Evolutionary conservation across 2,329 filamentous ascomycete species (phyloP).

Genomic region (Colletotrichum chlorophyti): DNA sequence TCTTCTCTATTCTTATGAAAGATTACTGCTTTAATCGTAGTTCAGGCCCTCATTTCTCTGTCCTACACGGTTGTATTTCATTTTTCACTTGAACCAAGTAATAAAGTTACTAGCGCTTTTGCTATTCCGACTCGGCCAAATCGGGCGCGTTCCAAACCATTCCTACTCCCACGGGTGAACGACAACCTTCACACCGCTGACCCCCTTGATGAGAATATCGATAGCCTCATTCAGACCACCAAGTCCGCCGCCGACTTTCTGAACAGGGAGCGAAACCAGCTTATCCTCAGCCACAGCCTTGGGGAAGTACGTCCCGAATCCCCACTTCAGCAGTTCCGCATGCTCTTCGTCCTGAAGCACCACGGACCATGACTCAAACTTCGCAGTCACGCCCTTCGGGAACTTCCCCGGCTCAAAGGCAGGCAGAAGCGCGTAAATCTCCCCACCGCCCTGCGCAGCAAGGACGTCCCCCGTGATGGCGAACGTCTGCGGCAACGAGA

Average conservation of each 20-base stretch:
- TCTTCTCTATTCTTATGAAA: no score
- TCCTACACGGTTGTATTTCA: no score
- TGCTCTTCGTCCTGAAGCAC: not conserved
- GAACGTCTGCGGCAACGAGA: slow-evolving; percentile 33
- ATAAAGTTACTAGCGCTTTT: no score
- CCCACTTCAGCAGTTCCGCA: slow-evolving; percentile 2
- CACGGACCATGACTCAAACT: not conserved
- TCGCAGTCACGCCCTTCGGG: not conserved
- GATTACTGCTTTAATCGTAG: no score
- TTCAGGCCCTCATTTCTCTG: no score
- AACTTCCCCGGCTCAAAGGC: not conserved
- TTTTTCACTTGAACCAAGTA: no score
- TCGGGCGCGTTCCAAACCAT: no score
- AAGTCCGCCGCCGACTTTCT: not conserved
- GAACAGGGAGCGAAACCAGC: not conserved
- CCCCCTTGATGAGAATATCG: slow-evolving; percentile 8
- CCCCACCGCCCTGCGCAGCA: slow-evolving; percentile 20
- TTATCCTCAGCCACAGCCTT: not conserved
- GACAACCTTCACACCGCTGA: slow-evolving; percentile 13
- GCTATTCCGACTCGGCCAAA: no score
- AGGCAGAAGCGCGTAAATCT: slow-evolving; percentile 7
- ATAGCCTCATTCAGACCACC: slow-evolving; percentile 3
- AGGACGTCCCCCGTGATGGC: slow-evolving; percentile 30
- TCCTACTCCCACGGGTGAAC: not conserved
- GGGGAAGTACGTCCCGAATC: slow-evolving; percentile 5